A percentile compares a stretch with the other conserved stretches of the same genome.
phyloP scores from a whole-genome alignment of 208 protist species.

The Acanthamoeba royreba region DNA sequence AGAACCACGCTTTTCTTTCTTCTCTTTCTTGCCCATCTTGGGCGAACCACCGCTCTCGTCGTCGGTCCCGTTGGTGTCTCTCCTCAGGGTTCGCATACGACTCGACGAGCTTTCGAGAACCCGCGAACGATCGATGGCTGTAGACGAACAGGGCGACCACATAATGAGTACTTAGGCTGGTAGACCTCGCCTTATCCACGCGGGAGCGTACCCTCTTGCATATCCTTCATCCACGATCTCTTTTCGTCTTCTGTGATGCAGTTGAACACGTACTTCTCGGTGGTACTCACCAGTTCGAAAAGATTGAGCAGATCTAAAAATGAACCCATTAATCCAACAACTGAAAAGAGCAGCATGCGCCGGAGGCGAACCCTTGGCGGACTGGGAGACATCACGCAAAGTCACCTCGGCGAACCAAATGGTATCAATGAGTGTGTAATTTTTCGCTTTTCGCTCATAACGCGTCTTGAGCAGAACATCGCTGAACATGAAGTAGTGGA shows the following conservation, averaged over 20 bases:
- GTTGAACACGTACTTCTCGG: neutral
- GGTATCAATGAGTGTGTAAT: neutral
- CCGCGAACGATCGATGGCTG: neutral
- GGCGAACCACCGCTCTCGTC: neutral
- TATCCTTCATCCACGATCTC: slow-evolving; percentile 1
- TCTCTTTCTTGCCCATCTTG: neutral
- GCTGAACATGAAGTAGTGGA: slow-evolving; percentile 35
- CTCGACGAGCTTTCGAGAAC: neutral
- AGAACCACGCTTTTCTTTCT: no score
- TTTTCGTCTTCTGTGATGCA: slow-evolving; percentile 27
- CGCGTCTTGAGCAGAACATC: slow-evolving; percentile 17
- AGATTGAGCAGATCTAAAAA: neutral
- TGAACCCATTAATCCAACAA: neutral
- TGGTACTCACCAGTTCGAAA: neutral
- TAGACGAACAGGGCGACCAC: neutral
- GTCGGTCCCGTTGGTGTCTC: neutral
- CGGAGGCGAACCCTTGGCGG: neutral
- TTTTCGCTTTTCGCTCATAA: neutral
- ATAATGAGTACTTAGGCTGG: neutral
- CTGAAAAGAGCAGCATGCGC: neutral
- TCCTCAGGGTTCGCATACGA: neutral
- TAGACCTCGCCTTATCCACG: neutral
- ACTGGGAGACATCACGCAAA: neutral
- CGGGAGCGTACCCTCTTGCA: neutral
- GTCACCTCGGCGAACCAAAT: neutral